Conservation (phyloP, 2,329 filamentous ascomycete genomes). For the Aspergillus fructus region DNA sequence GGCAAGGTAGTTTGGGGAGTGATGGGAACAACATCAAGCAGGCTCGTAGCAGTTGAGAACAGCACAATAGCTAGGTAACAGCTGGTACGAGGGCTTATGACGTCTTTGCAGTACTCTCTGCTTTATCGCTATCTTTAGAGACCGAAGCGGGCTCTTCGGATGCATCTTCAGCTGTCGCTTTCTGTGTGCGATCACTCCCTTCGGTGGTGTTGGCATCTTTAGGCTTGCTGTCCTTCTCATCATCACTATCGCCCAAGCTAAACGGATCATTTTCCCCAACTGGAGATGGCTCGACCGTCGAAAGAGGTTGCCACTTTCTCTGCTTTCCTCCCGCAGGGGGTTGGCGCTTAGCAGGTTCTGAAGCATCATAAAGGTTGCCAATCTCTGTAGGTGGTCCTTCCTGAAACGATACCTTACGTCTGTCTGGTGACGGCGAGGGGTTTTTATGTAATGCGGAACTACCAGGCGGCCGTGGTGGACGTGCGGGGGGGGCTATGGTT, state of each 20-base stretch:
- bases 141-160: constrained; percentile 38
- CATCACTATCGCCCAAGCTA: constrained; percentile 91
- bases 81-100: constrained; percentile 5
- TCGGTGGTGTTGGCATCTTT: constrained; percentile 56
- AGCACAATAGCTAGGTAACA: neutral
- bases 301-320: constrained; percentile 97
- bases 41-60: neutral
- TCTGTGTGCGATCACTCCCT: constrained; percentile 61
- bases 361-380: constrained; percentile 66
- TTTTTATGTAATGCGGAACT: constrained; percentile 82
- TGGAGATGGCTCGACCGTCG: constrained; percentile 78
- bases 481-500: constrained; percentile 51
- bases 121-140: constrained; percentile 27
- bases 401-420: constrained; percentile 58
- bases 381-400: constrained; percentile 76
- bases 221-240: constrained; percentile 77
- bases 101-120: constrained; percentile 28
- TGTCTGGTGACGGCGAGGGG: constrained; percentile 54
- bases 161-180: constrained; percentile 56
- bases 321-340: constrained; percentile 58
- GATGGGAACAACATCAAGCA: constrained; percentile 1
- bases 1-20: constrained; percentile 4
- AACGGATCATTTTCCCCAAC: constrained; percentile 93
- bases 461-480: constrained; percentile 63
- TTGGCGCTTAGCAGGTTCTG: constrained; percentile 56